phyloP scores from a whole-genome alignment of 176 grass and related monocot species.

The Chrysopogon serrulatus region DNA sequence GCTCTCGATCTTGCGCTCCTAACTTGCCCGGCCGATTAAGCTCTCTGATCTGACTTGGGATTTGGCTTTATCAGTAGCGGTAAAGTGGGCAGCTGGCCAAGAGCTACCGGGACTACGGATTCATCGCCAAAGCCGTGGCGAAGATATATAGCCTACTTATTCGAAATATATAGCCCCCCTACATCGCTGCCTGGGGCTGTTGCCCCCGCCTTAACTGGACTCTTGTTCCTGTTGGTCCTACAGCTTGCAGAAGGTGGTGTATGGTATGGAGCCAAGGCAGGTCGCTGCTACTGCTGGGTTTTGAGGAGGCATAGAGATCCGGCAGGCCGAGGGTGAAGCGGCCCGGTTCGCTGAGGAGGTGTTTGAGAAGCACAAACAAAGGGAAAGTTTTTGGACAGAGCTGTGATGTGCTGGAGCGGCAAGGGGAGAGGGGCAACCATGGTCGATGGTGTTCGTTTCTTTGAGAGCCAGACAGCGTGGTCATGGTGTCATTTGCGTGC shows the following conservation, averaged over 20 bases:
- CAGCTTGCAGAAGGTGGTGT: constrained; percentile 1
- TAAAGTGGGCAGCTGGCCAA: constrained; percentile 20
- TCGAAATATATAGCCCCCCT: too few species aligned
- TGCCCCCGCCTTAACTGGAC: too few species aligned
- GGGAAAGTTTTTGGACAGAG: not conserved
- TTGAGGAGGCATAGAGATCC: not conserved
- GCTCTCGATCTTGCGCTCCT: not conserved
- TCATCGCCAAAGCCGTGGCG: constrained; percentile 61
- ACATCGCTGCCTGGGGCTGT: too few species aligned
- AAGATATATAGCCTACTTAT: too few species aligned
- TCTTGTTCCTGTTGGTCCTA: too few species aligned
- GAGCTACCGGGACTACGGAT: constrained; percentile 64
- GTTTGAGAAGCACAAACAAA: not conserved
- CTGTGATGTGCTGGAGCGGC: not conserved
- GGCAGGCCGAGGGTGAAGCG: not conserved
- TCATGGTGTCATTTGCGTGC: too few species aligned
- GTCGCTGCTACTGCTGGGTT: not conserved
- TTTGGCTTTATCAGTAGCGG: not conserved
- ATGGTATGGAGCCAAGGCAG: constrained; percentile 16
- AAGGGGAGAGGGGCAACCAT: too few species aligned
- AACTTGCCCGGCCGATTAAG: too few species aligned
- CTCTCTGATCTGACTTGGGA: not conserved
- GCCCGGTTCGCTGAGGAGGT: not conserved
- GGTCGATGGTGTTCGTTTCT: not conserved
- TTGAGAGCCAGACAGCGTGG: not conserved